Conservation (phyloP, 75 land plant genomes). For the Selaginella tamariscina region DNA sequence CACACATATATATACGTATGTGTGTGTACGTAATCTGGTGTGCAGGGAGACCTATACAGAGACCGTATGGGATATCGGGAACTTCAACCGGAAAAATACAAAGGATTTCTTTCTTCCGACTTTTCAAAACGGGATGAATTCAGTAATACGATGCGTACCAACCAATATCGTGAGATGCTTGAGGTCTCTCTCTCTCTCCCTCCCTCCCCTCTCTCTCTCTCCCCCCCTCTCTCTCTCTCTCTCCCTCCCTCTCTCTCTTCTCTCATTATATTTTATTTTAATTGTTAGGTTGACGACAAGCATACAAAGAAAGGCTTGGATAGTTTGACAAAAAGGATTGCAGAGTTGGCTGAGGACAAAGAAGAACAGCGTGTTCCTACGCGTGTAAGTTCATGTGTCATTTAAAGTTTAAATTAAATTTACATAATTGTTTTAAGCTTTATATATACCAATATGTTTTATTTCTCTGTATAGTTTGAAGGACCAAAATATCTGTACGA, state of each 20-base stretch:
- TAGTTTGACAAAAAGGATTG: slow-evolving; percentile 10
- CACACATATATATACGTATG: too few relatives aligned
- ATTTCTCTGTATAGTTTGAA: slow-evolving; percentile 24
- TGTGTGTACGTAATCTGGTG: too few relatives aligned
- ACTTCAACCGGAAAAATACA: slow-evolving; percentile 26
- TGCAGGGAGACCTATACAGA: slow-evolving; percentile 31
- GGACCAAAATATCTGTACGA: slow-evolving; percentile 32
- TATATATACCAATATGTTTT: not conserved
- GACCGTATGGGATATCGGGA: slow-evolving; percentile 26
- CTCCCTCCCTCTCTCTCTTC: not conserved
- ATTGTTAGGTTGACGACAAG: slow-evolving; percentile 20
- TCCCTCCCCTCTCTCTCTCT: not conserved
- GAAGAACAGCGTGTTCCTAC: slow-evolving; percentile 24
- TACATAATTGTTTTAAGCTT: not conserved
- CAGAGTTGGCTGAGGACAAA: slow-evolving; percentile 13
- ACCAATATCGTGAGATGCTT: slow-evolving; percentile 31
- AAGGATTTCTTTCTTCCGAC: slow-evolving; percentile 30
- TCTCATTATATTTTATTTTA: not conserved
- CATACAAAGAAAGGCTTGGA: slow-evolving; percentile 21
- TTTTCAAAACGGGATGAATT: slow-evolving; percentile 34
- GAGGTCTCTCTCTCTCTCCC: slow-evolving; percentile 7
- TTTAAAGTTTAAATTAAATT: not conserved
- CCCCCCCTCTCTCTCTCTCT: not conserved
- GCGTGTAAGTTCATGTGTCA: slow-evolving; percentile 8
- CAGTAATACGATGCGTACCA: slow-evolving; percentile 25